Evolutionary conservation across 768 basidiomycete genomes (phyloP).

Genomic region (Tulasnella sp.): DNA sequence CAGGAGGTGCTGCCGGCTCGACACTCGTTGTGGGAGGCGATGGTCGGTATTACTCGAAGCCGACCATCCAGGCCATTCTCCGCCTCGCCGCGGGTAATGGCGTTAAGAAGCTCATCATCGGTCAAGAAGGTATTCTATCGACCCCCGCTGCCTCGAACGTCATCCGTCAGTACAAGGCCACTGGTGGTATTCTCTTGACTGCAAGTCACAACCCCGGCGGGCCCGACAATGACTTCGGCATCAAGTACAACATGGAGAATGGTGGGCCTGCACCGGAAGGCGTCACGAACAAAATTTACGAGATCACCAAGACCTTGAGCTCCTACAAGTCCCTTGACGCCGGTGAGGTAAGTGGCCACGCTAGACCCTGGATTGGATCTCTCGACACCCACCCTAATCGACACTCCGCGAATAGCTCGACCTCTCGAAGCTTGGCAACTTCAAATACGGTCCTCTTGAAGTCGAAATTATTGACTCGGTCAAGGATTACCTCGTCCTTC

Average conservation of each 20-base stretch:
- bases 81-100: conserved; percentile 93
- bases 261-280: conserved; percentile 96
- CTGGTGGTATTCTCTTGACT: conserved; percentile 94
- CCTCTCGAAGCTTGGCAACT: conserved; percentile 75
- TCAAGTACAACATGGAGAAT: conserved; percentile 98
- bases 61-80: conserved; percentile 86
- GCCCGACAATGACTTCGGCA: conserved; percentile 97
- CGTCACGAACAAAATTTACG: conserved; percentile 94
- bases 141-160: conserved; percentile 96
- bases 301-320: conserved; percentile 80
- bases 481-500: conserved; percentile 74
- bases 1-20: conserved; percentile 56
- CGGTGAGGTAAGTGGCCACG: conserved; percentile 54
- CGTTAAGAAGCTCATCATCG: conserved; percentile 86
- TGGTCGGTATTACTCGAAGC: conserved; percentile 86
- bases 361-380: not conserved
- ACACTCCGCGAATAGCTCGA: conserved; percentile 54
- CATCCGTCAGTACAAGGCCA: conserved; percentile 93
- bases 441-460: conserved; percentile 73
- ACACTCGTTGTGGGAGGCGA: conserved; percentile 97
- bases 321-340: conserved; percentile 82
- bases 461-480: conserved; percentile 95
- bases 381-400: not conserved
- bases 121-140: conserved; percentile 86
- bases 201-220: conserved; percentile 98